Conservation (phyloP, 2,329 filamentous ascomycete genomes). For the Septoria petroselini region DNA sequence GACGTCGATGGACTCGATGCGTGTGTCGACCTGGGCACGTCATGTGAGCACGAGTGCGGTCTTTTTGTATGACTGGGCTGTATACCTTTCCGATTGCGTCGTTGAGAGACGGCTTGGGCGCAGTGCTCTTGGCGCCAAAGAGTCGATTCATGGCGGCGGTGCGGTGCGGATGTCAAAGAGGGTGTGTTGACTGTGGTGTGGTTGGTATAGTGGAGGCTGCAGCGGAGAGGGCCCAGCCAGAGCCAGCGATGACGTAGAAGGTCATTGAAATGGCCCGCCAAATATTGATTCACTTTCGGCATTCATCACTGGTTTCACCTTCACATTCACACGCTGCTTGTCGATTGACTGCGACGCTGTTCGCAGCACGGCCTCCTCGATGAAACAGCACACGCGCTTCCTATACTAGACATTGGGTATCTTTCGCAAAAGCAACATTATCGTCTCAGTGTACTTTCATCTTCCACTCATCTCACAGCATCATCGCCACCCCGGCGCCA, state of each 20-base stretch:
- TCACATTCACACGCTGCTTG: too few species aligned
- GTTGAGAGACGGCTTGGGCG: slow-evolving; percentile 84
- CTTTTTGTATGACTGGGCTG: background rate
- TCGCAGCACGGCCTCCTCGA: too few species aligned
- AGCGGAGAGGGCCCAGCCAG: too few species aligned
- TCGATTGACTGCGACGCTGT: too few species aligned
- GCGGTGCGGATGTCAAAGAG: too few species aligned
- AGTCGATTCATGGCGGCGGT: slow-evolving; percentile 77
- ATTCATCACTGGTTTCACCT: too few species aligned
- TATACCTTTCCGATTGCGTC: slow-evolving; percentile 75
- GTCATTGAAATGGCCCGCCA: too few species aligned
- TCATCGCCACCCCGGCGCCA: background rate
- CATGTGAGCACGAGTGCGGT: background rate
- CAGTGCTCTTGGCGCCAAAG: slow-evolving; percentile 82
- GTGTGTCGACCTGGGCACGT: slow-evolving; percentile 63
- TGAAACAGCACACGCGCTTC: too few species aligned
- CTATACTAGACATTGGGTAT: slow-evolving; percentile 3
- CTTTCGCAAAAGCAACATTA: slow-evolving; percentile 9
- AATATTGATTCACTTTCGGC: too few species aligned
- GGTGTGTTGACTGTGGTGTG: background rate
- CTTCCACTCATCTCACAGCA: slow-evolving; percentile 2
- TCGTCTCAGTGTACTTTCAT: slow-evolving; percentile 4
- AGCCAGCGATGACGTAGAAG: too few species aligned
- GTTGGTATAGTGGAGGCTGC: too few species aligned
- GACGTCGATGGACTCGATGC: slow-evolving; percentile 84